Evolutionary conservation across 106 monocot genomes (phyloP).

Genomic region (Chionographis japonica): DNA sequence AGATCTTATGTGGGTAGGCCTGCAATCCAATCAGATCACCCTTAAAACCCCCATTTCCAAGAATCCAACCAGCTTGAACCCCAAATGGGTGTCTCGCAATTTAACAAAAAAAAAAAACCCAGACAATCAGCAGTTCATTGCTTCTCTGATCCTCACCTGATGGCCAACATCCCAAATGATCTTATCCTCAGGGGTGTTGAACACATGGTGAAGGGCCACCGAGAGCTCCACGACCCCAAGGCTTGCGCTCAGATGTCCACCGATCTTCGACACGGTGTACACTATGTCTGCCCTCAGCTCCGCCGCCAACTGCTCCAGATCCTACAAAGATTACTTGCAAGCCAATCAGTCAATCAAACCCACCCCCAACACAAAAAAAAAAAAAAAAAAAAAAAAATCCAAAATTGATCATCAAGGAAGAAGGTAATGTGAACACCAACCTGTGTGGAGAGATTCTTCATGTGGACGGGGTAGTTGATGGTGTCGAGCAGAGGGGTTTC

Average conservation of each 20-base stretch:
- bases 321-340: slow-evolving; percentile 17
- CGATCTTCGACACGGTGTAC: slow-evolving; percentile 58
- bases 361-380: not conserved
- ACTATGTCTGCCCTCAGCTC: slow-evolving; percentile 81
- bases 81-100: no score
- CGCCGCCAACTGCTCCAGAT: slow-evolving; percentile 69
- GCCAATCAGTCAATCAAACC: not conserved
- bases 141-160: slow-evolving; percentile 33
- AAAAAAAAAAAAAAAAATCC: not conserved
- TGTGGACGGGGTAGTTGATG: slow-evolving; percentile 72
- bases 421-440: not conserved
- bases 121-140: not conserved
- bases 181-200: slow-evolving; percentile 77
- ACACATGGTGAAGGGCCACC: slow-evolving; percentile 83
- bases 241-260: slow-evolving; percentile 78
- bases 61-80: no score
- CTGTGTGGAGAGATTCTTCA: slow-evolving; percentile 76
- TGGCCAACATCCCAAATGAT: slow-evolving; percentile 97
- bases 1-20: slow-evolving; percentile 88
- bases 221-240: slow-evolving; percentile 84
- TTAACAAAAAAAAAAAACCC: not conserved
- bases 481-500: slow-evolving; percentile 75
- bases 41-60: no score
- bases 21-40: slow-evolving; percentile 15
- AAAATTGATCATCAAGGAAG: not conserved